These are phyloP conservation scores for Coemansia sp. DNA, from an alignment of 192 early-diverging fungal species.

Conservation along the genomic window DNA sequence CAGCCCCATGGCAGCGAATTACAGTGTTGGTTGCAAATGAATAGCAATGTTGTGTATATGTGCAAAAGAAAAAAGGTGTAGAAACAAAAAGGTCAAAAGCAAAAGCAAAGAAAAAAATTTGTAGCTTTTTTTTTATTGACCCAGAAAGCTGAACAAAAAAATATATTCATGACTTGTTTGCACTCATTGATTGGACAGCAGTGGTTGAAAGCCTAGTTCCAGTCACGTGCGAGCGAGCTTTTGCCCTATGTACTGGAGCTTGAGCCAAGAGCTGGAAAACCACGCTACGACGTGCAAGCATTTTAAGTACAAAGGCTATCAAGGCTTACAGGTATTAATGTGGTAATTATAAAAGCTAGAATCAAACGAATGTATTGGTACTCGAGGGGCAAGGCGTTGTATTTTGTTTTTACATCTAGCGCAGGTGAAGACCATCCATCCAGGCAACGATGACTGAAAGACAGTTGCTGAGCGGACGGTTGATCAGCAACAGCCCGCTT, in stretches of 20 bases:
- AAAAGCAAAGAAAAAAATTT: not conserved
- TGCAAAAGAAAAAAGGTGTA: not conserved
- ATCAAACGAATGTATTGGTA: too few relatives aligned
- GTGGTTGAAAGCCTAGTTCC: not conserved
- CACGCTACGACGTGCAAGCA: too few relatives aligned
- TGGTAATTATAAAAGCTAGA: too few relatives aligned
- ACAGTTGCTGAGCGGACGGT: slow-evolving; percentile 14
- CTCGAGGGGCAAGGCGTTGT: too few relatives aligned
- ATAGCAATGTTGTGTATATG: not conserved
- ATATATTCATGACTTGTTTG: slow-evolving; percentile 11
- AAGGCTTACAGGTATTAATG: too few relatives aligned
- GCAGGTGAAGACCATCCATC: slow-evolving; percentile 50
- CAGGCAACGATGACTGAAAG: slow-evolving; percentile 32
- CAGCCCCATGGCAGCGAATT: slow-evolving; percentile 24
- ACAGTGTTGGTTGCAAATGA: not conserved
- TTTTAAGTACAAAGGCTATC: too few relatives aligned
- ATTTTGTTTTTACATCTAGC: too few relatives aligned
- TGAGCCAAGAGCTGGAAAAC: too few relatives aligned
- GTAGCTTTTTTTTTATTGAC: not conserved
- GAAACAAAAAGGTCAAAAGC: slow-evolving; percentile 10
- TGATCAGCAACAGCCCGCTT: slow-evolving; percentile 8
- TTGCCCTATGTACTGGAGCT: not conserved
- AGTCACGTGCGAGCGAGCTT: too few relatives aligned
- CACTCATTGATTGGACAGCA: not conserved
- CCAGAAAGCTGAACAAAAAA: slow-evolving; percentile 13